phyloP scores from a whole-genome alignment of 2,329 filamentous ascomycete genomes.

The Pseudopyrenochaeta lycopersici region DNA sequence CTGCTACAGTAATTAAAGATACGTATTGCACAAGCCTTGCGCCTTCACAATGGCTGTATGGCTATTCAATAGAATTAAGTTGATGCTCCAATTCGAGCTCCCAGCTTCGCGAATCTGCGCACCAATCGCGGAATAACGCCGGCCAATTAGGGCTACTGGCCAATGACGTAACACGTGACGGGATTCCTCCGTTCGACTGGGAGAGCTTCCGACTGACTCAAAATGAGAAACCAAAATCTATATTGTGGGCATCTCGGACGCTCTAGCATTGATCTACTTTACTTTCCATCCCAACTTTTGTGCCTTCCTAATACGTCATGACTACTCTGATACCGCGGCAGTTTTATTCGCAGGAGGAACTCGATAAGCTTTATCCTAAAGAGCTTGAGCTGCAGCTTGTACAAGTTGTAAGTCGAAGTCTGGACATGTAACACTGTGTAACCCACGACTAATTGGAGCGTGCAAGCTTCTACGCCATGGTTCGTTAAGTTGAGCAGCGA shows the following conservation, averaged over 20 bases:
- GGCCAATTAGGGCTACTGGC: constrained; percentile 14
- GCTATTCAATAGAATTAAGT: not conserved
- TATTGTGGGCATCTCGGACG: not conserved
- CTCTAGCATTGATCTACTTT: not conserved
- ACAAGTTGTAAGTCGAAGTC: constrained; percentile 69
- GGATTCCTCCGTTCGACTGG: constrained; percentile 9
- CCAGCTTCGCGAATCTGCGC: not conserved
- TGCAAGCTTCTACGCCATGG: constrained; percentile 52
- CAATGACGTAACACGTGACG: constrained; percentile 35
- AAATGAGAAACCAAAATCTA: not conserved
- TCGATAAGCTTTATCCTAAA: constrained; percentile 81
- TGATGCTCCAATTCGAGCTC: not conserved
- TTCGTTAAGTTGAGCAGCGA: constrained; percentile 13
- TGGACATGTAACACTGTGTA: not conserved
- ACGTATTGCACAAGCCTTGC: not conserved
- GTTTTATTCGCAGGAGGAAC: constrained; percentile 82
- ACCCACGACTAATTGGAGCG: constrained; percentile 6
- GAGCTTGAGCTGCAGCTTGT: constrained; percentile 85
- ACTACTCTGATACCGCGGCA: constrained; percentile 77
- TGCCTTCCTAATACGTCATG: too few relatives aligned
- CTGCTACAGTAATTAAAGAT: not conserved
- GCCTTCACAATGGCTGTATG: too few relatives aligned
- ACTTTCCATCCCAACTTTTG: too few relatives aligned
- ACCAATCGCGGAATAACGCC: constrained; percentile 8
- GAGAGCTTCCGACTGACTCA: not conserved